These are phyloP conservation scores for Lycium barbarum DNA, from an alignment of 257 asterid genomes.

Conservation along the genomic window DNA sequence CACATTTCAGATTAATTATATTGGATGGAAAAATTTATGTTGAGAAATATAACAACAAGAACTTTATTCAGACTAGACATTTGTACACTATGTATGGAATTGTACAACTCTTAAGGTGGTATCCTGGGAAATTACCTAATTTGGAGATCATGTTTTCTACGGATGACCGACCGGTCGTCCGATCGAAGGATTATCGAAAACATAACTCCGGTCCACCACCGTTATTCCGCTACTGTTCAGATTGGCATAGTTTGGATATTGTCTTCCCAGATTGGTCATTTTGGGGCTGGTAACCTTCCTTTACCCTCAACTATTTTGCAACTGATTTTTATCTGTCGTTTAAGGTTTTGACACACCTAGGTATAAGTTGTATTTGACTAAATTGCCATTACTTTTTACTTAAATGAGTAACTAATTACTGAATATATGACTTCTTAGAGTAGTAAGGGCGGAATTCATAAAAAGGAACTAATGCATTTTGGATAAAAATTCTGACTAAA, in stretches of 20 bases:
- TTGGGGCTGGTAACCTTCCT: conserved; percentile 86
- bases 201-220: conserved; percentile 57
- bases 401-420: background rate
- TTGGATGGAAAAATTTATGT: conserved; percentile 63
- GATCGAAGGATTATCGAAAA: conserved; percentile 37
- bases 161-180: conserved; percentile 61
- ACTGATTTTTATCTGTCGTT: background rate
- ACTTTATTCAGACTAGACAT: conserved; percentile 68
- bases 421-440: background rate
- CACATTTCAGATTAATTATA: conserved; percentile 62
- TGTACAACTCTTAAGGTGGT: conserved; percentile 58
- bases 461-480: background rate
- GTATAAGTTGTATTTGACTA: background rate
- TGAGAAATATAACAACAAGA: conserved; percentile 48
- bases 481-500: background rate
- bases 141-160: conserved; percentile 74
- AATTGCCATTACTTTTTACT: background rate
- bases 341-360: background rate
- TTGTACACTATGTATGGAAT: conserved; percentile 73
- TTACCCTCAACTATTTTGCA: background rate
- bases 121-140: conserved; percentile 72
- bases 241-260: conserved; percentile 75
- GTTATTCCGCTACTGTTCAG: conserved; percentile 84
- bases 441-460: background rate
- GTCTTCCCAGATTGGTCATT: conserved; percentile 95